These are phyloP conservation scores for Solanum chmielewskii DNA, from an alignment of 257 asterid species.

Conservation along the genomic window DNA sequence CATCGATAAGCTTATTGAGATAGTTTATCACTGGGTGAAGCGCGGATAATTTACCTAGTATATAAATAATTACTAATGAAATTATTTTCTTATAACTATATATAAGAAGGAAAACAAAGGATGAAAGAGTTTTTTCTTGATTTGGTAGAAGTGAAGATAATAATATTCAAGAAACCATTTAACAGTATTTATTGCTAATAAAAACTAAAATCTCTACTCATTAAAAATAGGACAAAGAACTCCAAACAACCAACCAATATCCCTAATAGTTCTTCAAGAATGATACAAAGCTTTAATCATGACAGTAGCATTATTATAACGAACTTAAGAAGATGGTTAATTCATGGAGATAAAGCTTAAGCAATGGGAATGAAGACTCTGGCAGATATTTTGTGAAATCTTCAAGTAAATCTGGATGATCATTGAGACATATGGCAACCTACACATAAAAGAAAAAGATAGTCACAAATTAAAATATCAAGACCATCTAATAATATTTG, in stretches of 20 bases:
- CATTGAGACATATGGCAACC: constrained; percentile 74
- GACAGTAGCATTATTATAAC: neutral
- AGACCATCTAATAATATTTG: neutral
- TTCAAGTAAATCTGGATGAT: constrained; percentile 81
- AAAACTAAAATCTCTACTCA: neutral
- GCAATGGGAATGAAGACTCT: constrained; percentile 39
- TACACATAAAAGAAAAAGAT: constrained; percentile 6
- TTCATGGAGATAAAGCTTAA: constrained; percentile 14
- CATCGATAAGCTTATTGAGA: no score
- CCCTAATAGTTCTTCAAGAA: neutral
- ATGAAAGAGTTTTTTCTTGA: neutral
- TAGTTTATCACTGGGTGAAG: no score
- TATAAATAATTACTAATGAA: no score
- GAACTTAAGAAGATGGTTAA: neutral
- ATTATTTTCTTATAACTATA: no score
- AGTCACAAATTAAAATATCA: neutral
- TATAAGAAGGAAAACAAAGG: no score
- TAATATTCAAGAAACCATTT: neutral
- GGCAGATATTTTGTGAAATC: constrained; percentile 89
- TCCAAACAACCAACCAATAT: neutral
- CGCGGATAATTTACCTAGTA: no score
- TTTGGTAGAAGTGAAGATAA: neutral
- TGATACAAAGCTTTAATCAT: neutral
- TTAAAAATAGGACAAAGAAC: neutral
- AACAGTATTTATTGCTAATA: neutral